Percentiles rank a stretch among this genome's conserved stretches.
phyloP scores from a whole-genome alignment of 2,329 filamentous ascomycete genomes.

The Paecilomyces fulvus region DNA sequence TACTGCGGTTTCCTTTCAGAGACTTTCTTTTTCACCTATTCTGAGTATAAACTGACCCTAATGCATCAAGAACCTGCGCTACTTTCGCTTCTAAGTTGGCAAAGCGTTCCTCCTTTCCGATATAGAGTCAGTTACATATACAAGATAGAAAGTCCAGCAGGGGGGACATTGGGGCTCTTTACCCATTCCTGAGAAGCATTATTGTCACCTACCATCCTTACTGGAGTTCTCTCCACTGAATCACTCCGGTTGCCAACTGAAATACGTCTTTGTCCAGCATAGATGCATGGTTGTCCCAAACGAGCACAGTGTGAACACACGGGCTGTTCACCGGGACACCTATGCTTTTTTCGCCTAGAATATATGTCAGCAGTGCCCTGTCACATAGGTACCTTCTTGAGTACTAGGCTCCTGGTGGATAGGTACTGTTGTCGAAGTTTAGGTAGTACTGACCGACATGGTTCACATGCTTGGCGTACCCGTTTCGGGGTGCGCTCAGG shows the following conservation, averaged over 20 bases:
- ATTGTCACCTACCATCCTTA: constrained; percentile 5
- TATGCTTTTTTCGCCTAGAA: constrained; percentile 43
- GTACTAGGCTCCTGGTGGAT: not conserved
- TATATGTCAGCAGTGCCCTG: constrained; percentile 6
- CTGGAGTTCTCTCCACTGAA: constrained; percentile 8
- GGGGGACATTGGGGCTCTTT: not conserved
- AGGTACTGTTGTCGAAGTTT: not conserved
- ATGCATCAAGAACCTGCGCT: constrained; percentile 25
- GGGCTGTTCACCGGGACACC: constrained; percentile 44
- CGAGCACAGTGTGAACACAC: constrained; percentile 42
- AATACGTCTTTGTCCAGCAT: constrained; percentile 28
- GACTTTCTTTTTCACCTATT: constrained; percentile 2
- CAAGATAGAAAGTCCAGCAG: not conserved
- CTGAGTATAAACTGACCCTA: constrained; percentile 19
- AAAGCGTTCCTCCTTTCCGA: constrained; percentile 22
- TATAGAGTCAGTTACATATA: not conserved
- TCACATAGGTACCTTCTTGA: not conserved
- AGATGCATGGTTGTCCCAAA: constrained; percentile 40
- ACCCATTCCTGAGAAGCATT: constrained; percentile 15
- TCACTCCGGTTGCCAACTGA: constrained; percentile 6
- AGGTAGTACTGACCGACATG: constrained; percentile 27
- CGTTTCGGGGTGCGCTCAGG: constrained; percentile 24
- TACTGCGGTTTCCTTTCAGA: constrained; percentile 7
- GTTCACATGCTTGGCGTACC: constrained; percentile 35
- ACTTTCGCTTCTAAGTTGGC: constrained; percentile 26